These are phyloP conservation scores for Durotheca rogersii DNA, from an alignment of 495 filamentous ascomycete genomes.

Conservation along the genomic window DNA sequence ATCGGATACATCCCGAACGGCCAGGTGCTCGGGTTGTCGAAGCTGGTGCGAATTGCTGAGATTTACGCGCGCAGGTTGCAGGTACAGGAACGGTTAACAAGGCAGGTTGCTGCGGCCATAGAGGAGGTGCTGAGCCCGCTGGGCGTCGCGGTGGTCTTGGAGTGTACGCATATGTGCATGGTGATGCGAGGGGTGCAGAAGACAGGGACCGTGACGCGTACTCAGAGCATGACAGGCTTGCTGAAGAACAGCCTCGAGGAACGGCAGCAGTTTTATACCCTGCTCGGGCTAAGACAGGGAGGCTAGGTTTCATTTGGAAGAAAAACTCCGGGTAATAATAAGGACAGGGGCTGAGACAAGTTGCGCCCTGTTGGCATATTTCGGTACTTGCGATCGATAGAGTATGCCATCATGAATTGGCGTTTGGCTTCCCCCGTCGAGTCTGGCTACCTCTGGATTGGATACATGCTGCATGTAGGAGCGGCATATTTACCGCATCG, in stretches of 20 bases:
- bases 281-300: background rate
- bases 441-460: background rate
- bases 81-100: slow-evolving; percentile 80
- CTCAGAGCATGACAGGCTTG: slow-evolving; percentile 55
- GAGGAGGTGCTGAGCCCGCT: slow-evolving; percentile 76
- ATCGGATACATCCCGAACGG: slow-evolving; percentile 80
- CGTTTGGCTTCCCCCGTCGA: background rate
- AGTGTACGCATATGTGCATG: slow-evolving; percentile 83
- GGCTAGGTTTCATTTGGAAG: background rate
- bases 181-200: slow-evolving; percentile 82
- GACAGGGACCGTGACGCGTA: slow-evolving; percentile 70
- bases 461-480: background rate
- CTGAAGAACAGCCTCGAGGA: background rate
- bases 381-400: background rate
- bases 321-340: background rate
- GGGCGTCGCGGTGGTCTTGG: slow-evolving; percentile 83
- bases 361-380: too few species aligned
- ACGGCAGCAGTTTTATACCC: background rate
- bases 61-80: slow-evolving; percentile 85
- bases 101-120: slow-evolving; percentile 78
- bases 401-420: background rate
- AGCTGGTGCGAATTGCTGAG: slow-evolving; percentile 77
- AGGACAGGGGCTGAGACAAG: too few species aligned
- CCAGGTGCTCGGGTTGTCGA: slow-evolving; percentile 76
- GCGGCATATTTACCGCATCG: background rate